phyloP scores from a whole-genome alignment of 2,329 filamentous ascomycete genomes.

The Diaporthe sp. region DNA sequence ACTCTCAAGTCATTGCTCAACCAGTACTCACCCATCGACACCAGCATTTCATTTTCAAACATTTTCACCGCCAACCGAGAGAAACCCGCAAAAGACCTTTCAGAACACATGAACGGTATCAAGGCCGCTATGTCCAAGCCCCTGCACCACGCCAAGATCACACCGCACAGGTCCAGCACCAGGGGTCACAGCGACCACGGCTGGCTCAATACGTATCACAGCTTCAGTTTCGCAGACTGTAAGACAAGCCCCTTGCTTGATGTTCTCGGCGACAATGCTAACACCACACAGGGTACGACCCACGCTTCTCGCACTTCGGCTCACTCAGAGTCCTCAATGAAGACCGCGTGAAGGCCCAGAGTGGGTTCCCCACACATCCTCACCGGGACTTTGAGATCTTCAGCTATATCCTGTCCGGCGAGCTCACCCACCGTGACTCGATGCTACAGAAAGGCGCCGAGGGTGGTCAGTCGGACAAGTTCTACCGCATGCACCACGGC shows the following conservation, averaged over 20 bases:
- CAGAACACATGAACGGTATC: conserved; percentile 46
- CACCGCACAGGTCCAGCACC: conserved; percentile 75
- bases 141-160: conserved; percentile 76
- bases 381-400: conserved; percentile 93
- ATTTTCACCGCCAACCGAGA: neutral
- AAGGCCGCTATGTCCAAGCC: conserved; percentile 70
- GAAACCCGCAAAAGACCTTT: neutral
- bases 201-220: conserved; percentile 90
- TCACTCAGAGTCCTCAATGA: conserved; percentile 88
- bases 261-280: neutral
- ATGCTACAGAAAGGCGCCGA: conserved; percentile 80
- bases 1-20: conserved; percentile 36
- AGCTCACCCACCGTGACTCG: conserved; percentile 87
- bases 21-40: conserved; percentile 21
- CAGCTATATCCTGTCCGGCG: conserved; percentile 85
- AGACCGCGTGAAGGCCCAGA: conserved; percentile 79
- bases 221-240: conserved; percentile 82
- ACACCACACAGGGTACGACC: conserved; percentile 61
- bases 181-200: conserved; percentile 85
- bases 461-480: conserved; percentile 68
- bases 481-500: conserved; percentile 78
- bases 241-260: neutral
- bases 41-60: neutral
- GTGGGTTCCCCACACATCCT: conserved; percentile 85
- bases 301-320: conserved; percentile 75